These are phyloP conservation scores for Cystobasidium ongulense DNA, from an alignment of 768 basidiomycete genomes.

Conservation along the genomic window DNA sequence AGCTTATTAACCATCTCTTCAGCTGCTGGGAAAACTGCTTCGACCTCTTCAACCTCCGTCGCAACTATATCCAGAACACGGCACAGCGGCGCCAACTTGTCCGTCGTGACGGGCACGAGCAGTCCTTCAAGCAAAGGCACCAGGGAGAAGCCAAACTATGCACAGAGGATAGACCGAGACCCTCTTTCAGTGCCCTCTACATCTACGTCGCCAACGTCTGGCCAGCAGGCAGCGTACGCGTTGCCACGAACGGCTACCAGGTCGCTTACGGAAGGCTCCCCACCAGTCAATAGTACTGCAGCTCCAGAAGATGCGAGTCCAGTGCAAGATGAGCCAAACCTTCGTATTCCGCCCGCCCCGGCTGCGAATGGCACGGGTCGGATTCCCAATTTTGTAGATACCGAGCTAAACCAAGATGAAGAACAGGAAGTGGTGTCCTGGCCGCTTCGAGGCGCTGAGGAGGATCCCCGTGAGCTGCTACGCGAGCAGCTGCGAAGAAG, in stretches of 20 bases:
- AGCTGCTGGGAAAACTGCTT: neutral
- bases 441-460: neutral
- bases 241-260: neutral
- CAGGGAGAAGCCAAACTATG: neutral
- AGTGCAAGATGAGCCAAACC: no score
- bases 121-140: neutral
- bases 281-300: no score
- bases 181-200: neutral
- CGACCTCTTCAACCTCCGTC: neutral
- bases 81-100: neutral
- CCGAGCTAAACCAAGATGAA: neutral
- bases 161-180: neutral
- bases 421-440: slow-evolving; percentile 2
- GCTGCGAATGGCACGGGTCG: neutral
- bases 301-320: no score
- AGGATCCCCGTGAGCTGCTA: slow-evolving; percentile 15
- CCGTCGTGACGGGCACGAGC: neutral
- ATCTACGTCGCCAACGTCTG: neutral
- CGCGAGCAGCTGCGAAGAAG: slow-evolving; percentile 23
- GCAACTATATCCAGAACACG: neutral
- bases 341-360: no score
- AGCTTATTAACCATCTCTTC: slow-evolving; percentile 1
- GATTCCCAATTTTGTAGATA: neutral
- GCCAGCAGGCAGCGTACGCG: neutral
- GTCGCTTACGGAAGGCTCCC: no score